These are phyloP conservation scores for Neurospora sp. DNA, from an alignment of 495 filamentous ascomycete genomes.

Conservation along the genomic window DNA sequence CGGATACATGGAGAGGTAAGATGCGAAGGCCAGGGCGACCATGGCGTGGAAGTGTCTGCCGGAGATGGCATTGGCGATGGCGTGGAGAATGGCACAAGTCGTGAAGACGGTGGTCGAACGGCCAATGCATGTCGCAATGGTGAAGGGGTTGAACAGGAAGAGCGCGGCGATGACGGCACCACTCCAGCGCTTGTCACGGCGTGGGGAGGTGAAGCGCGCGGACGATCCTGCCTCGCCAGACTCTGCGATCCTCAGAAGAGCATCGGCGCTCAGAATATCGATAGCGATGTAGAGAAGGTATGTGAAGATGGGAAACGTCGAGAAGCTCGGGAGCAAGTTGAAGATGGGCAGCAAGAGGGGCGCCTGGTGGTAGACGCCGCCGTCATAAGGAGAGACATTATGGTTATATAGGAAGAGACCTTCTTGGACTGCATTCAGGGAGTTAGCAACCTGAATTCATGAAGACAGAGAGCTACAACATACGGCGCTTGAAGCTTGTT, in stretches of 20 bases:
- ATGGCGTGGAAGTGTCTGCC: slow-evolving; percentile 69
- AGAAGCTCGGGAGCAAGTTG: slow-evolving; percentile 64
- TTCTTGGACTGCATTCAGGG: slow-evolving; percentile 65
- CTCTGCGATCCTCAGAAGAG: slow-evolving; percentile 73
- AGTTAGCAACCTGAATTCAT: background rate
- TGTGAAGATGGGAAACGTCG: slow-evolving; percentile 56
- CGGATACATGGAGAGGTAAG: slow-evolving; percentile 89
- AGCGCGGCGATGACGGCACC: slow-evolving; percentile 68
- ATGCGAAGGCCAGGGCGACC: slow-evolving; percentile 73
- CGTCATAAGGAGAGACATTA: slow-evolving; percentile 95
- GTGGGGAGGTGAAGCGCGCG: slow-evolving; percentile 62
- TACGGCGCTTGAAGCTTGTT: slow-evolving; percentile 95
- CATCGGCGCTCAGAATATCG: slow-evolving; percentile 74
- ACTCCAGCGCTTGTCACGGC: slow-evolving; percentile 69
- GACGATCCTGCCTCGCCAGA: slow-evolving; percentile 67
- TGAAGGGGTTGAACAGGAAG: slow-evolving; percentile 92
- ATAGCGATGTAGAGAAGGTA: slow-evolving; percentile 71
- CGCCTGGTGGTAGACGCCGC: slow-evolving; percentile 95
- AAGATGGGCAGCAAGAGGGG: slow-evolving; percentile 87
- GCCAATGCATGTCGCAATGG: slow-evolving; percentile 84
- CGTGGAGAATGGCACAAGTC: slow-evolving; percentile 75
- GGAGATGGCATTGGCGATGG: slow-evolving; percentile 70
- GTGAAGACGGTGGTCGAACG: slow-evolving; percentile 87
- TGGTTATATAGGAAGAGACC: slow-evolving; percentile 91
- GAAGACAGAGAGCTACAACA: slow-evolving; percentile 17